Percentiles rank a stretch among this genome's conserved stretches.
phyloP scores from a whole-genome alignment of 148 eudicot genomes.

The Vaccinium macrocarpon region DNA sequence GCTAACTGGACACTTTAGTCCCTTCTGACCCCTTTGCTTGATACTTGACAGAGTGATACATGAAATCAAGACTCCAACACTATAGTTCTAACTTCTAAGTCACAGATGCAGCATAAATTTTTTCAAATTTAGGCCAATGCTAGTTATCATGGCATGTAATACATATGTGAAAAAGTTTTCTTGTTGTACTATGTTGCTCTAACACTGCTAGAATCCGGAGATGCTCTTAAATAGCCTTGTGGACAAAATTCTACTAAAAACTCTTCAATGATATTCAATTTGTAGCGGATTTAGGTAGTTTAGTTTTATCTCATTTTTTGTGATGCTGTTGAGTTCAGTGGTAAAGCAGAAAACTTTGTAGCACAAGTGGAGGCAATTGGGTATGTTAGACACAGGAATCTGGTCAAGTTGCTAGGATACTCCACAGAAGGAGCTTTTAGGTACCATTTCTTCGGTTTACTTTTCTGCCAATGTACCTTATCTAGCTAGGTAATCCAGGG shows the following conservation, averaged over 20 bases:
- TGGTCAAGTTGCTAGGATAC: slow-evolving; percentile 48
- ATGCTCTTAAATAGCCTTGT: neutral
- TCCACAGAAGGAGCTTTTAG: slow-evolving; percentile 32
- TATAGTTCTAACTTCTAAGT: too few relatives aligned
- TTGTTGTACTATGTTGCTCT: too few relatives aligned
- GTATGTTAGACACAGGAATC: slow-evolving; percentile 37
- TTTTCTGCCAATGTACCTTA: neutral
- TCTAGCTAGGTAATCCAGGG: neutral
- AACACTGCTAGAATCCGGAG: neutral
- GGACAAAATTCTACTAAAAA: neutral
- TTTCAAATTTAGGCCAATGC: neutral
- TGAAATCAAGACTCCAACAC: too few relatives aligned
- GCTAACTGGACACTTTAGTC: too few relatives aligned
- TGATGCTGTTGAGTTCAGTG: slow-evolving; percentile 21
- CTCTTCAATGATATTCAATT: neutral
- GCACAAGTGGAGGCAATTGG: slow-evolving; percentile 35
- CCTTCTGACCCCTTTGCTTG: too few relatives aligned
- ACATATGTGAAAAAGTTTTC: neutral
- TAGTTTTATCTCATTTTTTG: neutral
- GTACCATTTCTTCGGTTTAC: slow-evolving; percentile 14
- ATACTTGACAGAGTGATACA: too few relatives aligned
- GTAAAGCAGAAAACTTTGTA: slow-evolving; percentile 25
- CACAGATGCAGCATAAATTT: too few relatives aligned
- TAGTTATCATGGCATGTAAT: neutral
- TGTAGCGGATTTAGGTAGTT: neutral